Percentiles rank a stretch among this genome's conserved stretches.
Evolutionary conservation across 2,329 filamentous ascomycete genomes (phyloP).

Genomic region (Pseudocercospora cruenta): DNA sequence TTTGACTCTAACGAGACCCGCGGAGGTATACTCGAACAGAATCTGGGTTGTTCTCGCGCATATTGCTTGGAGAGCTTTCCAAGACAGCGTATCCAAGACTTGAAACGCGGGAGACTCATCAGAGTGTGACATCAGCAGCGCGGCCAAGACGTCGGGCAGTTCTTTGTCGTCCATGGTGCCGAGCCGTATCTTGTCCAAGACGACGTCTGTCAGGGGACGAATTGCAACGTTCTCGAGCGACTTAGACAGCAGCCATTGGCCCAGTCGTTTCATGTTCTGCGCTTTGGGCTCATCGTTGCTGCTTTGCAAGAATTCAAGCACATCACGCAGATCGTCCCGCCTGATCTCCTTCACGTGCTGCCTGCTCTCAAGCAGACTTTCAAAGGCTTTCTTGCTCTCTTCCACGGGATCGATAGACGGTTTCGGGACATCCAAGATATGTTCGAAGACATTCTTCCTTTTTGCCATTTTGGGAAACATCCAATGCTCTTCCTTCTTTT

Average conservation of each 20-base stretch:
- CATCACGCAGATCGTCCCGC: constrained; percentile 7
- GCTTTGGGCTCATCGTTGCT: constrained; percentile 30
- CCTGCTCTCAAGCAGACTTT: constrained; percentile 22
- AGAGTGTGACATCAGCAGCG: neutral
- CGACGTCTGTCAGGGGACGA: constrained; percentile 6
- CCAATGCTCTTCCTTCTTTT: constrained; percentile 22
- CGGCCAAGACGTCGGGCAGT: constrained; percentile 13
- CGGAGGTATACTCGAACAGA: neutral
- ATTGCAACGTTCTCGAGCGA: neutral
- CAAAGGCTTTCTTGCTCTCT: constrained; percentile 29
- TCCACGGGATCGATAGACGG: constrained; percentile 16
- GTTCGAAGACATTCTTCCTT: constrained; percentile 20
- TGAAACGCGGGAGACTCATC: neutral
- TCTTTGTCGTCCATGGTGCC: constrained; percentile 19
- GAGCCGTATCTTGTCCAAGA: constrained; percentile 29
- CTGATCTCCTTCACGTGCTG: neutral
- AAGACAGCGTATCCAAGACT: constrained; percentile 22
- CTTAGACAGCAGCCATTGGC: constrained; percentile 27
- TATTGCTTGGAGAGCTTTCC: neutral
- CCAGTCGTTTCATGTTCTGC: constrained; percentile 25
- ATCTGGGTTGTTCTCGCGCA: neutral
- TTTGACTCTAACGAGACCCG: neutral
- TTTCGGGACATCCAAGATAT: constrained; percentile 17
- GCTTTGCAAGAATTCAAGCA: constrained; percentile 31
- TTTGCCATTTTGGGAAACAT: constrained; percentile 19